Conservation (phyloP, 192 early-diverging fungal species). For the Backusella psychrophila region DNA sequence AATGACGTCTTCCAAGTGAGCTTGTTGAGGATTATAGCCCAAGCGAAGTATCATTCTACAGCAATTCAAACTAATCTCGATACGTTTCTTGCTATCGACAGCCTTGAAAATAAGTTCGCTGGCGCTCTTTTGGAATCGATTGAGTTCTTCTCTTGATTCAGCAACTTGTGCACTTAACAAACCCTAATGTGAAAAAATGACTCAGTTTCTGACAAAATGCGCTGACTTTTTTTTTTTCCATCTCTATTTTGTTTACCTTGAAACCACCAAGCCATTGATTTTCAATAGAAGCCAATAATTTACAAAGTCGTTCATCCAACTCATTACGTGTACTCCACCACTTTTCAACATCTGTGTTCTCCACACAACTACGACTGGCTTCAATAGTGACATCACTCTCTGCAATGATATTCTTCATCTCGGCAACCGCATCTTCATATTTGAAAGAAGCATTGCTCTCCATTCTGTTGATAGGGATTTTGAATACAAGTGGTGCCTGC, state of each 20-base stretch:
- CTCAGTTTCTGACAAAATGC: too few relatives aligned
- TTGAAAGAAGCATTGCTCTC: slow-evolving; percentile 28
- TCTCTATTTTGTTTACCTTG: slow-evolving; percentile 42
- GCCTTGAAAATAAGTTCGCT: slow-evolving; percentile 49
- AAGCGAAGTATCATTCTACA: slow-evolving; percentile 55
- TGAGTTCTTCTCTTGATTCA: slow-evolving; percentile 16
- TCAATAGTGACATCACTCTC: slow-evolving; percentile 70
- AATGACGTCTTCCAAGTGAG: slow-evolving; percentile 68
- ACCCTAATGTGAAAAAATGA: background rate
- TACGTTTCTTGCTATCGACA: slow-evolving; percentile 26
- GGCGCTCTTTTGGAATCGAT: slow-evolving; percentile 47
- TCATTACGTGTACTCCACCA: slow-evolving; percentile 84
- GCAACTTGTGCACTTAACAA: slow-evolving; percentile 11
- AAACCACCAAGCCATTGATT: slow-evolving; percentile 86
- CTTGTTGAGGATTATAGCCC: slow-evolving; percentile 46
- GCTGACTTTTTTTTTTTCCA: background rate
- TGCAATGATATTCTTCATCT: slow-evolving; percentile 67
- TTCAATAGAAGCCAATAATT: slow-evolving; percentile 67
- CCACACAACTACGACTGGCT: slow-evolving; percentile 41
- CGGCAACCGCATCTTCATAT: slow-evolving; percentile 50
- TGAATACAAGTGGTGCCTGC: slow-evolving; percentile 56
- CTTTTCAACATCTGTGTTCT: slow-evolving; percentile 60
- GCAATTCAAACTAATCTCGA: slow-evolving; percentile 56
- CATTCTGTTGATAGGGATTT: slow-evolving; percentile 70
- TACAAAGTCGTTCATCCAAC: slow-evolving; percentile 68